phyloP scores from a whole-genome alignment of 2,329 filamentous ascomycete species.

The Fusarium hostae region DNA sequence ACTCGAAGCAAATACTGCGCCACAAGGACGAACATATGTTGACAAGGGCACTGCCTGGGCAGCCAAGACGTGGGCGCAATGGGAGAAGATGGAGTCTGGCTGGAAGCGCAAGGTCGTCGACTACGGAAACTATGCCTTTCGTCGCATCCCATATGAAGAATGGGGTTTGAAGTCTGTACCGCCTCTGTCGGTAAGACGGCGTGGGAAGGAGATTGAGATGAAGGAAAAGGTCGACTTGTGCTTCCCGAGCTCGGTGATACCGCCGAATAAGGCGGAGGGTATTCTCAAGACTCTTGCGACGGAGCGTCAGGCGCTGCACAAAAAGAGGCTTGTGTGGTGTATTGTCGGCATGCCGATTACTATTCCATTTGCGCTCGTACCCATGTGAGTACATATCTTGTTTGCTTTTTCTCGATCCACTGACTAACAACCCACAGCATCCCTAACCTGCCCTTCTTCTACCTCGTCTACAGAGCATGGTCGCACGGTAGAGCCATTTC shows the following conservation, averaged over 20 bases:
- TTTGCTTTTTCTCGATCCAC: not conserved
- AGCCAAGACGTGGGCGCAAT: slow-evolving; percentile 81
- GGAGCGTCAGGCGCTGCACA: slow-evolving; percentile 83
- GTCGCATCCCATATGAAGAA: slow-evolving; percentile 94
- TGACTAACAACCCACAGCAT: slow-evolving; percentile 63
- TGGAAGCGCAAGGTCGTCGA: slow-evolving; percentile 90
- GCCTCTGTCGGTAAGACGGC: slow-evolving; percentile 75
- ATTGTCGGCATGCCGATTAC: slow-evolving; percentile 84
- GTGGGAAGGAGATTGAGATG: slow-evolving; percentile 70
- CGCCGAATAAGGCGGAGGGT: slow-evolving; percentile 68
- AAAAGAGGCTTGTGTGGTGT: slow-evolving; percentile 81
- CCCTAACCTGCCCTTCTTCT: slow-evolving; percentile 97
- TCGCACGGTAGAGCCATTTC: slow-evolving; percentile 89
- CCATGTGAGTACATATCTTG: slow-evolving; percentile 72
- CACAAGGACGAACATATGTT: slow-evolving; percentile 61
- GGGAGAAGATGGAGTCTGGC: slow-evolving; percentile 84
- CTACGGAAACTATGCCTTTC: slow-evolving; percentile 87
- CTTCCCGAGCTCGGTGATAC: slow-evolving; percentile 78
- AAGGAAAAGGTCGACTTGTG: slow-evolving; percentile 76
- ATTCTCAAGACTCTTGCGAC: slow-evolving; percentile 79
- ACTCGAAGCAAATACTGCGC: slow-evolving; percentile 65
- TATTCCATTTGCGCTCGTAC: slow-evolving; percentile 83
- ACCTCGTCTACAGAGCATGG: slow-evolving; percentile 90
- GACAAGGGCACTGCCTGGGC: slow-evolving; percentile 79
- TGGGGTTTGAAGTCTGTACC: slow-evolving; percentile 97